These are phyloP conservation scores for Petunia axillaris DNA, from an alignment of 257 asterid genomes.

Conservation along the genomic window DNA sequence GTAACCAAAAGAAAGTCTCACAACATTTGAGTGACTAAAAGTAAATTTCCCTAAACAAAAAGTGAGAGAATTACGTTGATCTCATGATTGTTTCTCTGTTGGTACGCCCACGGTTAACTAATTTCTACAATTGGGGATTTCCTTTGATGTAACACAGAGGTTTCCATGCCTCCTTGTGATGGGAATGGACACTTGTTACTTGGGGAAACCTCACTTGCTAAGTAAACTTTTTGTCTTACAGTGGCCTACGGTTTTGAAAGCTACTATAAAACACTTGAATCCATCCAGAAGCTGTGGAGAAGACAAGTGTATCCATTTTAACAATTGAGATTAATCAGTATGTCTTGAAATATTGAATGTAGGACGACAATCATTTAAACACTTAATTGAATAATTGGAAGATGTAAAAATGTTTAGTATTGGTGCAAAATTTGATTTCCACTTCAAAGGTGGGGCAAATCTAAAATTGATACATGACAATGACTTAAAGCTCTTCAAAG, in stretches of 20 bases:
- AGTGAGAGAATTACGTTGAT: not conserved
- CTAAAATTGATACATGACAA: not conserved
- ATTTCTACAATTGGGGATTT: not conserved
- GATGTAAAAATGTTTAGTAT: not conserved
- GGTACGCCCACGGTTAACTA: not conserved
- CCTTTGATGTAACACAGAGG: too few species aligned
- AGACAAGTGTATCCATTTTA: not conserved
- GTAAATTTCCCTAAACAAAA: too few species aligned
- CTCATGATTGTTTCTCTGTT: not conserved
- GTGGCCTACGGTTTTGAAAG: not conserved
- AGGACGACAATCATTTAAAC: not conserved
- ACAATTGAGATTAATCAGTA: not conserved
- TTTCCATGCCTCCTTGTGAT: not conserved
- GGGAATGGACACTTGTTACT: conserved; percentile 17
- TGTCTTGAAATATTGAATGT: not conserved
- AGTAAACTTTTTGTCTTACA: conserved; percentile 28
- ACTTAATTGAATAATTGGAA: too few species aligned
- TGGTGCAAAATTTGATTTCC: not conserved
- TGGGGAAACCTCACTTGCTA: conserved; percentile 37
- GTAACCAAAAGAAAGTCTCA: too few species aligned
- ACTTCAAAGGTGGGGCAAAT: not conserved
- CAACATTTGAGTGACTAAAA: too few species aligned
- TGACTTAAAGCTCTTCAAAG: conserved; percentile 12
- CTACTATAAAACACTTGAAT: not conserved
- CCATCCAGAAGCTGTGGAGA: not conserved